A percentile compares a stretch with the other conserved stretches of the same genome.
Evolutionary conservation across 371 early-diverging fungal genomes (phyloP).

Genomic region (Mortierella sp.): DNA sequence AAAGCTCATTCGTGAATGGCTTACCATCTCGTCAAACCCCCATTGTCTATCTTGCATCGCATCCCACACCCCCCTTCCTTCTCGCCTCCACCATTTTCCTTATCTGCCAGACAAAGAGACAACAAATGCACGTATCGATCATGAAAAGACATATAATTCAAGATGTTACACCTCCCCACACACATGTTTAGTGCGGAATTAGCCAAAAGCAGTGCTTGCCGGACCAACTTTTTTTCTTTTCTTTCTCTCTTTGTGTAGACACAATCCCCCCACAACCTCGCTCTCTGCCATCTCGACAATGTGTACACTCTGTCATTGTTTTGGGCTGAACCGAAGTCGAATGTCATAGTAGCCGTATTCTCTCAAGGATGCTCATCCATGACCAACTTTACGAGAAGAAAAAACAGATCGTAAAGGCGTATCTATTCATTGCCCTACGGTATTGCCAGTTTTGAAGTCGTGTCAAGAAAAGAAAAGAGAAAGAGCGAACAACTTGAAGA

Average conservation of each 20-base stretch:
- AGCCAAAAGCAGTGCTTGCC: conserved; percentile 9
- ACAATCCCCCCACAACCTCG: background rate
- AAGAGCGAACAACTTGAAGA: background rate
- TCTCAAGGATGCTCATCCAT: background rate
- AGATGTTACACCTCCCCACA: too few relatives aligned
- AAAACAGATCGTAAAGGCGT: background rate
- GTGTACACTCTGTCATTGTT: background rate
- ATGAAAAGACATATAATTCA: too few relatives aligned
- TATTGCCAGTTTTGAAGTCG: conserved; percentile 1
- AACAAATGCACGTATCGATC: background rate
- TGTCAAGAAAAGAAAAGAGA: background rate
- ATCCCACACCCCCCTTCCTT: background rate
- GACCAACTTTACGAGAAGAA: background rate
- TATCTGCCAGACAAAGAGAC: background rate
- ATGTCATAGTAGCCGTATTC: background rate
- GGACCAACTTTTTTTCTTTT: conserved; percentile 1
- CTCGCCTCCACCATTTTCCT: conserved; percentile 5
- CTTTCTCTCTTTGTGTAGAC: background rate
- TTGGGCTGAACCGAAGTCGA: background rate
- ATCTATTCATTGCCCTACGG: background rate
- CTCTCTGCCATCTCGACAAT: background rate
- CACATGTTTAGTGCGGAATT: background rate
- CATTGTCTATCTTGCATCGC: background rate
- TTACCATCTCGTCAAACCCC: background rate
- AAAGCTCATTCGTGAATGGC: background rate